Evolutionary conservation across 352 stramenopile species (phyloP), one percentile per base, ranked within the genome.

Genomic region (Saprolegnia diclina): DNA sequence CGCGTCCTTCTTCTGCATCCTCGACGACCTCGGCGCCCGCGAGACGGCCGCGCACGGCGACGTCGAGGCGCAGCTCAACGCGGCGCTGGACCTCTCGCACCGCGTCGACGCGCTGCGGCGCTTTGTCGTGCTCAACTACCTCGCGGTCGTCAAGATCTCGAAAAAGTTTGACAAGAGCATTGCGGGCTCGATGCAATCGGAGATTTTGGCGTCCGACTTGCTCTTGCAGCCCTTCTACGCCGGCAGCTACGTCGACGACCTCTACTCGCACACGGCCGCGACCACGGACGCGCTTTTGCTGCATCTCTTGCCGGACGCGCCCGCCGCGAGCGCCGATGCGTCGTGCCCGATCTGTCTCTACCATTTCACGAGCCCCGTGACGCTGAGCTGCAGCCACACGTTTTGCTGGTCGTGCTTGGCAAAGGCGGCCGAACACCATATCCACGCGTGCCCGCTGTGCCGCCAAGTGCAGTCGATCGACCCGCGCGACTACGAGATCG

Each of bases 381-480:
- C 84, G 52, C 72, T 92, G 24, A 79, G 79, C 0, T 92, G 84
- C 66, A 75, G 72, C 6, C 84, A 92, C 75, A 88, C 82, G 0
- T 92, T 92, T 62, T 92, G 84, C 69, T 92, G 84, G 82, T 87
- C 84, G 70, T 92, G 84, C 64, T 72, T 92, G 29, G 88, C 82
- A 2, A 84, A 83, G 52, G 84, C 84, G 7, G 81, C 76, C 21
- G 78, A 89, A 68, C 82, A 89, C 64, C 77, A 80, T n/a, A 90
- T 92, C 76, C 74, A 86, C 35, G 88, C 82, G 10, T 92, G 83
- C 21, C 83, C 83, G 0, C 50, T 92, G 18, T 92, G 84, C 68
- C 84, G 84, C 40, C 80, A 78, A 37, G 78, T 77, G 22, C 84
- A 92, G 59, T 89, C 81, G 18, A 83, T 92, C 37, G 84, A 92